Base-by-base conservation (phyloP, 768 basidiomycete genomes). In the Macrolepiota albuminosa region DNA sequence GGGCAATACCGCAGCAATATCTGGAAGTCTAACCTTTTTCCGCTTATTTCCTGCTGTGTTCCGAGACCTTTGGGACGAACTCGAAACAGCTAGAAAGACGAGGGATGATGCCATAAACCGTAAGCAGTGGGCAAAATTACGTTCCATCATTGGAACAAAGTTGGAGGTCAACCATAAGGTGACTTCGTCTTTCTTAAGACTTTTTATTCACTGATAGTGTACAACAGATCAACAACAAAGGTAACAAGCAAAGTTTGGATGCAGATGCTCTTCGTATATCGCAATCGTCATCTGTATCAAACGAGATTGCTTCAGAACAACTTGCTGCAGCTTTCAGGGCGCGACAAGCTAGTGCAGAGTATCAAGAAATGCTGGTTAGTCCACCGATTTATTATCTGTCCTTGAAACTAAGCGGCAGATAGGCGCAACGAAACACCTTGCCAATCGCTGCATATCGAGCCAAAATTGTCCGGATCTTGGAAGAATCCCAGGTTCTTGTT, bases 61-160 rank as follows among this genome's bases (percentile, higher is more conserved):
- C 72, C 83, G 94, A 62, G 90, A 94, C 70, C 76, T 99, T 18
- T 99, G 96, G 96, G 89, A 92, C 57, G 92, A 95, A 70, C 74
- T 98, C 16, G 94, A 95, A 66, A 69, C 64, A 4, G 73, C 76
- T 31, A 80, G 91, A 65, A 90, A 87, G 65, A 61, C 67, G 6
- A 76, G 75, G 36, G 86, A 89, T 57, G 86, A 93, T 61, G 70
- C 68, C 21, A 79, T 75, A 21, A 95, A 95, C 68, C 77, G 91
- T 34, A 72, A 70, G 8, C 72, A 86, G 11, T 95, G 97, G 93
- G 78, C 78, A 6, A 86, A 81, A 58, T 70, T 96, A 53, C 78
- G 81, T 59, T 72, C 70, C 16, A 83, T 96, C 21, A 68, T 89
- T n/a, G 81, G 84, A 55, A 70, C 76, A n/a, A 92, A 87, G 73